These are phyloP conservation scores for Stagonosporopsis cucurbitacearum DNA, from an alignment of 2,329 filamentous ascomycete genomes.

Conservation along the genomic window DNA sequence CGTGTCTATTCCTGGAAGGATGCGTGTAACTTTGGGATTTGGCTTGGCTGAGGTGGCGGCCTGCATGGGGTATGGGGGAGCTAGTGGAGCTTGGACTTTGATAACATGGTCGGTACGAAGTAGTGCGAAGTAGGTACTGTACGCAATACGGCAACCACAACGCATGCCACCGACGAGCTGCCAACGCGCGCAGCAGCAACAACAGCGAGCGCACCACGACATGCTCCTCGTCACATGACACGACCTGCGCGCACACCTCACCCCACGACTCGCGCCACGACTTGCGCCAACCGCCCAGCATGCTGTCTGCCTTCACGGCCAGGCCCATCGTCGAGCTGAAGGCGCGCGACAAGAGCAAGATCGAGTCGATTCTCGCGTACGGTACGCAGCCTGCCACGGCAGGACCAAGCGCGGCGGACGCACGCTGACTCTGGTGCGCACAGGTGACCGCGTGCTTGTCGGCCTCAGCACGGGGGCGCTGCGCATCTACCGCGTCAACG, in stretches of 20 bases:
- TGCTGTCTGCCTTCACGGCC: conserved; percentile 98
- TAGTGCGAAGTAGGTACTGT: background rate
- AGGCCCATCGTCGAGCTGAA: conserved; percentile 96
- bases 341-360: conserved; percentile 93
- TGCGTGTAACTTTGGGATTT: background rate
- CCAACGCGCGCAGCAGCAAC: background rate
- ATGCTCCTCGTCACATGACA: conserved; percentile 23
- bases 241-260: background rate
- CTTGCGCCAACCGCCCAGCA: conserved; percentile 48
- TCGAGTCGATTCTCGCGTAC: conserved; percentile 93
- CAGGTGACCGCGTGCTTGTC: conserved; percentile 88
- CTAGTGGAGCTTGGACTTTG: conserved; percentile 11
- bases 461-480: conserved; percentile 89
- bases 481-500: conserved; percentile 90
- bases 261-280: too few relatives aligned
- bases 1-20: too few relatives aligned
- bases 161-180: background rate
- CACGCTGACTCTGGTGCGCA: conserved; percentile 23
- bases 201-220: conserved; percentile 25
- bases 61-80: conserved; percentile 1
- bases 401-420: too few relatives aligned
- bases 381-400: conserved; percentile 58
- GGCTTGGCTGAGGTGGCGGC: background rate
- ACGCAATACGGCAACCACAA: background rate
- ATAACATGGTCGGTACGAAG: conserved; percentile 34